Conservation (phyloP, 257 asterid genomes). For the Fraxinus americana region DNA sequence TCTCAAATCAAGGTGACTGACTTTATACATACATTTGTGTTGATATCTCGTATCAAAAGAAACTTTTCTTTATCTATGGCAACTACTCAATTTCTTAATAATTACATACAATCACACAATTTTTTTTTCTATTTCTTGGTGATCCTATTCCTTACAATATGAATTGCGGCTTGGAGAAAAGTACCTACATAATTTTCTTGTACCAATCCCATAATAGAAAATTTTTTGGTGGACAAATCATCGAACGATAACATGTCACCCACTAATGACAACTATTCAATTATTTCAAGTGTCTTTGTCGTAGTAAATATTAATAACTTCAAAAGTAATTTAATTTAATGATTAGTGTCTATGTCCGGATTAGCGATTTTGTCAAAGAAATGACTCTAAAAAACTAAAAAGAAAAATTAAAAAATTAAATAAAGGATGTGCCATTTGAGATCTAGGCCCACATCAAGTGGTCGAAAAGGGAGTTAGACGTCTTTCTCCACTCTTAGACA, state of each 20-base stretch:
- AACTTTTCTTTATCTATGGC: neutral
- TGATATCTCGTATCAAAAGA: too few species aligned
- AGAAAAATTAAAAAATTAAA: neutral
- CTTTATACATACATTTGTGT: too few species aligned
- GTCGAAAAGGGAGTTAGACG: too few species aligned
- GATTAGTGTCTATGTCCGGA: neutral
- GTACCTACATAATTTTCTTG: neutral
- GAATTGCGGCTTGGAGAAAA: neutral
- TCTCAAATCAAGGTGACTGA: too few species aligned
- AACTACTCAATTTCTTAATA: neutral
- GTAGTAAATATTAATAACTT: neutral
- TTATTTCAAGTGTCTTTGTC: neutral
- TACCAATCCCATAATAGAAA: neutral
- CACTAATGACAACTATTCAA: neutral
- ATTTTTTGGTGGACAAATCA: neutral
- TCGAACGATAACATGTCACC: neutral
- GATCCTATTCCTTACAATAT: too few species aligned
- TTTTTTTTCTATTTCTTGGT: too few species aligned
- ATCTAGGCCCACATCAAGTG: too few species aligned
- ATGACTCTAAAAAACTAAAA: too few species aligned
- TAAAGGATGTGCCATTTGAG: too few species aligned
- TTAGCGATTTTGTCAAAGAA: too few species aligned
- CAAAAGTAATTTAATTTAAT: too few species aligned
- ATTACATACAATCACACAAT: neutral
- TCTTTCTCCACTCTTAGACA: too few species aligned